phyloP scores from a whole-genome alignment of 2,329 filamentous ascomycete genomes.

The Malbranchea zuffiana region DNA sequence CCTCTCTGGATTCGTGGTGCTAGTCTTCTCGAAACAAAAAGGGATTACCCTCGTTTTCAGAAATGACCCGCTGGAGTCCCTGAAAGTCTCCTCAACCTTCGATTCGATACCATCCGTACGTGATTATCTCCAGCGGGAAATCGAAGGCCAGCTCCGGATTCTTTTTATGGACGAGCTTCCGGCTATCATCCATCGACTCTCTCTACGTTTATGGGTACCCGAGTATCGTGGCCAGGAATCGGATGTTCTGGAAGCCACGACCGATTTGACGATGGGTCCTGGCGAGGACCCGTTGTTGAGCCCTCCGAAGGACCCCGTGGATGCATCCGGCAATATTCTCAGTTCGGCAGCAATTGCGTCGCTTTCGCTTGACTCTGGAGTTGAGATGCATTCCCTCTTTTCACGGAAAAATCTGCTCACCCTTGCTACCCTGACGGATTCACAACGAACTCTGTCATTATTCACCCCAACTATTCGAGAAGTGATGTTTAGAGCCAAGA shows the following conservation, averaged over 20 bases:
- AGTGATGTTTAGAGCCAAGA: constrained; percentile 86
- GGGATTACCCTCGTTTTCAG: constrained; percentile 93
- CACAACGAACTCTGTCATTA: constrained; percentile 78
- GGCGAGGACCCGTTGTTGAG: constrained; percentile 71
- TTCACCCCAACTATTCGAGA: constrained; percentile 87
- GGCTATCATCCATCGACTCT: constrained; percentile 88
- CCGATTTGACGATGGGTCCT: constrained; percentile 46
- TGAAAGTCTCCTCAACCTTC: constrained; percentile 97
- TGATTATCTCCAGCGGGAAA: constrained; percentile 91
- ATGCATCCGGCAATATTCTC: constrained; percentile 65
- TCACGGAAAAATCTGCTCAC: constrained; percentile 88
- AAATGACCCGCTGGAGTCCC: constrained; percentile 92
- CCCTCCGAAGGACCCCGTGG: constrained; percentile 70
- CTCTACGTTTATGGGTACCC: constrained; percentile 77
- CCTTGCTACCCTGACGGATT: constrained; percentile 71
- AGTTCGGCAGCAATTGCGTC: constrained; percentile 65
- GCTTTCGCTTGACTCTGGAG: constrained; percentile 64
- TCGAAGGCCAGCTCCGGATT: constrained; percentile 82
- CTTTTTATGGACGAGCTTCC: constrained; percentile 97
- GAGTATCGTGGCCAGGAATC: constrained; percentile 57
- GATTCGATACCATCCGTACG: constrained; percentile 98
- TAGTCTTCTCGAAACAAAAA: constrained; percentile 96
- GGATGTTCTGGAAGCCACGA: constrained; percentile 18
- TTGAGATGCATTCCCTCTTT: constrained; percentile 79
- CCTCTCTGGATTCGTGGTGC: constrained; percentile 89